Conservation (phyloP, 1,284 basidiomycete species). For the Boletus holoroseus region DNA sequence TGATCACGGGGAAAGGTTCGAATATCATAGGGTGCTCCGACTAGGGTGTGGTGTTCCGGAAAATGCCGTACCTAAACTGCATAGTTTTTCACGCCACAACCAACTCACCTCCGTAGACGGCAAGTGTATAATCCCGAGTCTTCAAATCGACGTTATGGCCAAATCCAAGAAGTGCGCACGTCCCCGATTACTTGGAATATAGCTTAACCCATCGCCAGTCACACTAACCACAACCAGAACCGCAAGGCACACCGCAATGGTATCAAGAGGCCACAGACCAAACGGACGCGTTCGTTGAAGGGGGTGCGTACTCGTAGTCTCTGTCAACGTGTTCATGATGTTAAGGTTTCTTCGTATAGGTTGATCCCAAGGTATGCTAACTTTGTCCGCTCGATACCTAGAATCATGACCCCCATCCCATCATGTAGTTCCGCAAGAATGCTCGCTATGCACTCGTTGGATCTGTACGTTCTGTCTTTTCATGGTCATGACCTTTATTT, state of each 20-base stretch:
- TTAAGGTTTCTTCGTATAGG: constrained; percentile 40
- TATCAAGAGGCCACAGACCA: constrained; percentile 77
- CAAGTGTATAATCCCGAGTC: constrained; percentile 16
- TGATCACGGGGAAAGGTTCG: not conserved
- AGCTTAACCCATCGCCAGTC: constrained; percentile 40
- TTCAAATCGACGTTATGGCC: constrained; percentile 57
- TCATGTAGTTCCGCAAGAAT: constrained; percentile 77
- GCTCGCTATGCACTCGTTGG: constrained; percentile 72
- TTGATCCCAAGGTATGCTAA: constrained; percentile 74
- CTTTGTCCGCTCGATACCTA: not conserved
- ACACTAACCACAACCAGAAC: constrained; percentile 92
- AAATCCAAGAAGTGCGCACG: constrained; percentile 72
- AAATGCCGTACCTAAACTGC: constrained; percentile 30
- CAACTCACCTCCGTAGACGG: not conserved
- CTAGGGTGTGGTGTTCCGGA: constrained; percentile 12
- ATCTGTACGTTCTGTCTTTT: constrained; percentile 52
- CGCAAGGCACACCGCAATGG: constrained; percentile 97
- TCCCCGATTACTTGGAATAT: not conserved
- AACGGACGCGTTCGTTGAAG: constrained; percentile 80
- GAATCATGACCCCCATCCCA: constrained; percentile 10
- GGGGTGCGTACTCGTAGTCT: constrained; percentile 62
- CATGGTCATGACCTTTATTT: not conserved
- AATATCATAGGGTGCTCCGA: not conserved
- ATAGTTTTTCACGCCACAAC: constrained; percentile 42
- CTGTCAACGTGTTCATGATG: constrained; percentile 2